Conservation (phyloP, 1,284 basidiomycete genomes). For the Amylostereum areolatum region DNA sequence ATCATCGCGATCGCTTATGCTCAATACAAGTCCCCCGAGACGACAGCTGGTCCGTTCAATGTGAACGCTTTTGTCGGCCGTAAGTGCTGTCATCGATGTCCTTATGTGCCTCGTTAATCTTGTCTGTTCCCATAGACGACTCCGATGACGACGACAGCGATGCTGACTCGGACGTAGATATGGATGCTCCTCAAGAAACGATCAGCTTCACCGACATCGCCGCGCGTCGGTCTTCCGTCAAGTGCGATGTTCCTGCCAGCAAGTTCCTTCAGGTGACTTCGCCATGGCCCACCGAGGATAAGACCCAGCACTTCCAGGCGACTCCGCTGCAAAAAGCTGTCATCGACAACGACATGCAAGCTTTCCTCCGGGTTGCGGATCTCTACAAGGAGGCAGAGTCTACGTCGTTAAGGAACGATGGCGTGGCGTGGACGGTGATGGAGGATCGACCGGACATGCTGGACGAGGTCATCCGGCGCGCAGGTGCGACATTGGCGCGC, state of each 20-base stretch:
- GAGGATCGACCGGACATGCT: conserved; percentile 42
- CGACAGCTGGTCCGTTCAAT: conserved; percentile 30
- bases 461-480: conserved; percentile 47
- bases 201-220: conserved; percentile 47
- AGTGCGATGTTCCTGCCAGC: conserved; percentile 31
- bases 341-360: conserved; percentile 40
- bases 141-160: conserved; percentile 27
- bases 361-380: conserved; percentile 39
- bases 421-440: conserved; percentile 27
- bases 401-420: conserved; percentile 7
- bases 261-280: conserved; percentile 23
- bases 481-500: conserved; percentile 41
- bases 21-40: conserved; percentile 39
- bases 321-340: conserved; percentile 29
- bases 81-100: no score
- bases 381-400: conserved; percentile 29
- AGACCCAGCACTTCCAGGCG: conserved; percentile 16
- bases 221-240: conserved; percentile 35
- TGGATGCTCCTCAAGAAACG: conserved; percentile 14
- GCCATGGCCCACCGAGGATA: conserved; percentile 14
- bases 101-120: conserved; percentile 23
- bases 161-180: conserved; percentile 1
- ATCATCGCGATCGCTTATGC: conserved; percentile 44
- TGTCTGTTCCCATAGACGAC: conserved; percentile 22
- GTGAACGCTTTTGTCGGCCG: conserved; percentile 20